Base-by-base conservation (phyloP, 164 flowering plant species). In the Vitis cinerea region DNA sequence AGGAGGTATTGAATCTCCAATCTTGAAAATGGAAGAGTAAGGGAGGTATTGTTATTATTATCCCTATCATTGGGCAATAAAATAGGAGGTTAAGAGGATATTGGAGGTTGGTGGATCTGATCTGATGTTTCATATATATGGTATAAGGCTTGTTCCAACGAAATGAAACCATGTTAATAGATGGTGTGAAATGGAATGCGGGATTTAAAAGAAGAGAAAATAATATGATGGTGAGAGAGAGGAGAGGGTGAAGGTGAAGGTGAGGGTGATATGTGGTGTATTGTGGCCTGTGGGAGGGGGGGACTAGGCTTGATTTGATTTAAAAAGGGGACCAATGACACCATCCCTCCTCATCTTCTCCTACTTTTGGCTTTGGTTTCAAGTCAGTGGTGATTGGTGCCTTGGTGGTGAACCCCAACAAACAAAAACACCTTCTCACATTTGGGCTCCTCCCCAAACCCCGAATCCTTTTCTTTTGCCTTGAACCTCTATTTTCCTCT, bases 321-420 rank as follows among this genome's bases (percentile, higher is more conserved):
- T 75, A 59, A 65, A 71, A 67, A 50, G 50, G 30, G 53, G 66
- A 59, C 56, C 77, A 67, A 52, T 37, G 59, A 48, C 65, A 47
- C 71, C 74, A 55, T 55, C 55, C 17, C 17, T 64, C 59, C 7
- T 37, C 44, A 6, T 6, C 49, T 64, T 68, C 70, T 67, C 71
- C 29, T 3, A 49, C 59, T 71, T 57, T 66, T 66, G 68, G 58
- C 48, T 48, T 47, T 59, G 13, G 61, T 52, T 53, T 63, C 65
- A 27, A 31, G 15, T 14, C 23, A 7, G 2, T 51, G 50, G 58
- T 16, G 19, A 31, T 61, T 51, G 44, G 44, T 17, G 55, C 61
- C 7, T 37, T 37, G 44, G 44, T 37, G 44, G 6, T 37, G 6
- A 2, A 37, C 44, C 44, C 14, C 27, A 19, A 50, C 70, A 60